phyloP scores from a whole-genome alignment of 305 asterid species.

The Fraxinus floribunda region DNA sequence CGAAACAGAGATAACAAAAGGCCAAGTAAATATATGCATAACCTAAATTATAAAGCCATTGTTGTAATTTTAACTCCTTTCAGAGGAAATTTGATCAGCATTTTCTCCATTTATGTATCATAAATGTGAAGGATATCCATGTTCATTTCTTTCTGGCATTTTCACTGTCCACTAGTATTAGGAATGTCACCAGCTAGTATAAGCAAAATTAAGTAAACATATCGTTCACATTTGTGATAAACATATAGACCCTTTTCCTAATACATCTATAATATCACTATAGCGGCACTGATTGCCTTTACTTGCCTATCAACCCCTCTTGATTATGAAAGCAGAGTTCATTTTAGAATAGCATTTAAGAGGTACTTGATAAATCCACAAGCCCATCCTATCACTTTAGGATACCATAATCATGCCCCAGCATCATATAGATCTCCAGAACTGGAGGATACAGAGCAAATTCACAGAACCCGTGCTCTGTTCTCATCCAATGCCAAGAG shows the following conservation, averaged over 20 bases:
- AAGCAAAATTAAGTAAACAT: not conserved
- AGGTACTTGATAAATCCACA: not conserved
- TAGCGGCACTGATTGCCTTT: not conserved
- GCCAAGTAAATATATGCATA: not conserved
- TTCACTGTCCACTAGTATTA: not conserved
- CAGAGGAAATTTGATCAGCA: not conserved
- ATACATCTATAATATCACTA: not conserved
- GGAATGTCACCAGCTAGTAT: not conserved
- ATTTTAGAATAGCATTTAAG: not conserved
- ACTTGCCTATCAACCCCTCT: not conserved
- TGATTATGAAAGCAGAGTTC: not conserved
- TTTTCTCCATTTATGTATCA: not conserved
- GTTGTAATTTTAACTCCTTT: not conserved
- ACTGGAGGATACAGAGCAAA: not conserved
- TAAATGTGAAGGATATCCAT: not conserved
- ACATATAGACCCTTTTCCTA: not conserved
- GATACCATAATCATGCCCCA: not conserved
- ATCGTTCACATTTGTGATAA: not conserved
- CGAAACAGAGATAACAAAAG: not conserved
- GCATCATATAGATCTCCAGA: not conserved
- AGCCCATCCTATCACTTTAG: conserved; percentile 8
- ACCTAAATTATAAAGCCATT: not conserved
- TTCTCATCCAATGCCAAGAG: conserved; percentile 14
- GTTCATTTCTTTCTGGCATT: not conserved
- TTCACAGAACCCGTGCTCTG: not conserved